Evolutionary conservation across 805 yeast genomes (phyloP), one percentile per base, ranked within the genome.

Genomic region (Barnettozyma sp.): DNA sequence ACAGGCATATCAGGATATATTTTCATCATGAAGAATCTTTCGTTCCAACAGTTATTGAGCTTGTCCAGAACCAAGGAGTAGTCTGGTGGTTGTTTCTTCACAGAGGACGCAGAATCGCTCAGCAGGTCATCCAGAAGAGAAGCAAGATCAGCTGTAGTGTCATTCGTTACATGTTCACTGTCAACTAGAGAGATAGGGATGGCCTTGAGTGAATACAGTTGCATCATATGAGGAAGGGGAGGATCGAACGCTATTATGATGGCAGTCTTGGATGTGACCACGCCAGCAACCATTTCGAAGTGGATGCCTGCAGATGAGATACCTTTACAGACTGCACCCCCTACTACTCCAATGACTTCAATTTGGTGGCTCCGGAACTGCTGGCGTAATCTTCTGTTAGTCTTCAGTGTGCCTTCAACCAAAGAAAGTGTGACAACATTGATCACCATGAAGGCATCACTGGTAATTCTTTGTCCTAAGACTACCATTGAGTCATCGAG

Each of bases 131-230:
- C 13, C 9, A 37, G 10, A 4, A 29, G 16, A 7, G 20, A n/a
- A 7, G 36, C 36, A 18, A 25, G 14, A 4, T 11, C 16, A 16
- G 25, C 21, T 12, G 30, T 34, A 3, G 8, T 32, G 5, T 9
- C 18, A 5, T 32, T 16, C 14, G 29, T 7, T 27, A 12, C 18
- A 5, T 30, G 26, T 14, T 33, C 33, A 18, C 23, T 33, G 10
- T 58, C 66, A 3, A 63, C 59, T 11, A 70, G 53, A 12, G 78
- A 80, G 8, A 87, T 66, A 4, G 75, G 60, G 4, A 86, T 82
- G 0, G 95, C 94, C n/a, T 68, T 62, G 4, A 78, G 54, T 0
- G 96, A 78, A 44, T 75, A 81, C 54, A 82, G 85, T 45, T 87
- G 95, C 66, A 88, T 67, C 40, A 73, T 70, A 20, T 66, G 66